Evolutionary conservation across 495 filamentous ascomycete species (phyloP).

Genomic region (Penicillium herquei): DNA sequence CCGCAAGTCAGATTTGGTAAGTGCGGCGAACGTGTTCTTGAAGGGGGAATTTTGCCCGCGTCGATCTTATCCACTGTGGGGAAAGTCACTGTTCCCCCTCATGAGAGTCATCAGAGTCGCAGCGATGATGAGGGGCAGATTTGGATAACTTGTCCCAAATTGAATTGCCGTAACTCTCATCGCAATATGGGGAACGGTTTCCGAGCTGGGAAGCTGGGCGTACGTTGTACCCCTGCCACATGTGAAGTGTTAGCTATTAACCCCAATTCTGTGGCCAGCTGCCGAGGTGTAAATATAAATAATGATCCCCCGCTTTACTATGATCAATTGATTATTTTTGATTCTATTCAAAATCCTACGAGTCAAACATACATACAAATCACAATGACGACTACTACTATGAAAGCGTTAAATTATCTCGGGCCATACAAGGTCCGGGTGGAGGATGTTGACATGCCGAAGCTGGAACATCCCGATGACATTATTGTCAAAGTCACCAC

Average conservation of each 20-base stretch:
- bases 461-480: conserved; percentile 53
- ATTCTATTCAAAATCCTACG: not conserved
- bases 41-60: not conserved
- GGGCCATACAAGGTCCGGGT: conserved; percentile 52
- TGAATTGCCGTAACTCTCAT: too few species aligned
- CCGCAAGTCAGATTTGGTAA: not conserved
- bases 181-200: not conserved
- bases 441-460: conserved; percentile 48
- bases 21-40: not conserved
- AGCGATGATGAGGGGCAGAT: too few species aligned
- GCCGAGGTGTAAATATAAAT: too few species aligned
- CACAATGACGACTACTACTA: conserved; percentile 29
- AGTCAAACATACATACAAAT: not conserved
- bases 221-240: not conserved
- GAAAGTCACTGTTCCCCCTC: not conserved
- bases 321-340: not conserved
- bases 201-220: not conserved
- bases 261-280: too few species aligned
- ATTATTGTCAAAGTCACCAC: conserved; percentile 57
- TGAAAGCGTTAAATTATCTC: conserved; percentile 57
- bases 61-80: not conserved
- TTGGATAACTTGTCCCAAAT: too few species aligned
- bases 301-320: not conserved
- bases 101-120: not conserved
- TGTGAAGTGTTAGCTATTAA: not conserved